Evolutionary conservation across 2,329 filamentous ascomycete species (phyloP).

Genomic region (Penicillium sp.): DNA sequence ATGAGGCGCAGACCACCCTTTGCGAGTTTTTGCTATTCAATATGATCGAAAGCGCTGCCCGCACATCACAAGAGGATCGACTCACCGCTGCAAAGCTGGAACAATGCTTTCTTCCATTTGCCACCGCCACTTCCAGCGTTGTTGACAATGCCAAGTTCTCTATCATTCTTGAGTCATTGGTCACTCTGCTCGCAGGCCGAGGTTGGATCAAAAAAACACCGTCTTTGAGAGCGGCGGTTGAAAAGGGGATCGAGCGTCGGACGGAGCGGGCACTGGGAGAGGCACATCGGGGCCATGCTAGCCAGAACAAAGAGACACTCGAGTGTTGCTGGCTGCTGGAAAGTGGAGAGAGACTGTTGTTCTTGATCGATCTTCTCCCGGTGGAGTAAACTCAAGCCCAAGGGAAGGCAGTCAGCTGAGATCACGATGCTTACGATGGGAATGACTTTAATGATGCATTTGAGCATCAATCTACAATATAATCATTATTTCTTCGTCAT

Average conservation of each 20-base stretch:
- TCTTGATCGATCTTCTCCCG: slow-evolving; percentile 44
- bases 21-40: slow-evolving; percentile 59
- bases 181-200: slow-evolving; percentile 58
- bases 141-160: slow-evolving; percentile 77
- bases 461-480: not conserved
- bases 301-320: slow-evolving; percentile 41
- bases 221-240: slow-evolving; percentile 54
- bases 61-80: slow-evolving; percentile 47
- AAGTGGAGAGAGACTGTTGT: slow-evolving; percentile 49
- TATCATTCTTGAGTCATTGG: slow-evolving; percentile 68
- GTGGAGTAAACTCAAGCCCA: not conserved
- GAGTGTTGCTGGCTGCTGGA: slow-evolving; percentile 49
- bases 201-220: slow-evolving; percentile 42
- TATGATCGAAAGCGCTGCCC: slow-evolving; percentile 54
- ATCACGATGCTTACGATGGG: slow-evolving; percentile 17
- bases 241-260: slow-evolving; percentile 60
- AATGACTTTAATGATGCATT: slow-evolving; percentile 19
- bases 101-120: slow-evolving; percentile 68
- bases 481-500: not conserved
- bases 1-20: slow-evolving; percentile 56
- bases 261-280: slow-evolving; percentile 53
- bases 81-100: slow-evolving; percentile 60
- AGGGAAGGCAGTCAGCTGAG: not conserved
- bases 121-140: slow-evolving; percentile 65
- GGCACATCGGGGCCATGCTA: slow-evolving; percentile 52